Evolutionary conservation across 1,139 yeast genomes (phyloP).

Genomic region (Suhomyces coccinellae): DNA sequence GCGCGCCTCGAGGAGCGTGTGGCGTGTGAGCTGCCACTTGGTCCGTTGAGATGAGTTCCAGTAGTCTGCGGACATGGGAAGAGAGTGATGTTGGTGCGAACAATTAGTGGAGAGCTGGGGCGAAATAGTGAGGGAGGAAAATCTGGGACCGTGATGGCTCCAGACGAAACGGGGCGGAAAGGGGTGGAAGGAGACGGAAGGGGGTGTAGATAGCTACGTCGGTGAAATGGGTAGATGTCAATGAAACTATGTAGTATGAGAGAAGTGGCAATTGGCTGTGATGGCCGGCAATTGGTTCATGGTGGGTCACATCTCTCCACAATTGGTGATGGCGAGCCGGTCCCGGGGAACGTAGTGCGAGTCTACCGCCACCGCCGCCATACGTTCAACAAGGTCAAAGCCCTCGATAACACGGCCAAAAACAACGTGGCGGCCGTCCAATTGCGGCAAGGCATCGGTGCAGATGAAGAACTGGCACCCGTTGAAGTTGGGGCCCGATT

Average conservation of each 20-base stretch:
- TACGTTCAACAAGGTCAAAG: slow-evolving; percentile 13
- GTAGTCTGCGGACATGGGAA: slow-evolving; percentile 47
- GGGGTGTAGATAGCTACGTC: slow-evolving; percentile 39
- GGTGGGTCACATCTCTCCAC: slow-evolving; percentile 44
- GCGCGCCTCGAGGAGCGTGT: slow-evolving; percentile 41
- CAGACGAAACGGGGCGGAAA: no score
- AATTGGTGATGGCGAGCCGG: slow-evolving; percentile 19
- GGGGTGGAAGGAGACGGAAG: slow-evolving; percentile 32
- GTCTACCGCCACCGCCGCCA: slow-evolving; percentile 22
- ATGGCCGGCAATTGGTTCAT: not conserved
- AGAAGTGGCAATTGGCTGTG: no score
- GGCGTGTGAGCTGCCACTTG: slow-evolving; percentile 45
- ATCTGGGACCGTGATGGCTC: no score
- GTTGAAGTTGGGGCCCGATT: slow-evolving; percentile 42
- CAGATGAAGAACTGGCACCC: slow-evolving; percentile 43
- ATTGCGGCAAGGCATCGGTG: slow-evolving; percentile 24
- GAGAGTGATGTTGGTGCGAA: slow-evolving; percentile 2
- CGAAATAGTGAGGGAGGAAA: no score
- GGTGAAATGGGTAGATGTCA: slow-evolving; percentile 21
- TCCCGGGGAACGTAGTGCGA: slow-evolving; percentile 28
- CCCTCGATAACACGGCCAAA: slow-evolving; percentile 38
- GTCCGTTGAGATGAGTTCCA: slow-evolving; percentile 49
- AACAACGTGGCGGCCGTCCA: slow-evolving; percentile 39
- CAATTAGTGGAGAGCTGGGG: no score
- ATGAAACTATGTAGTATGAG: no score